A percentile compares a stretch with the other conserved stretches of the same genome.
Evolutionary conservation across 2,329 filamentous ascomycete species (phyloP).

Genomic region (Colletotrichum sp.): DNA sequence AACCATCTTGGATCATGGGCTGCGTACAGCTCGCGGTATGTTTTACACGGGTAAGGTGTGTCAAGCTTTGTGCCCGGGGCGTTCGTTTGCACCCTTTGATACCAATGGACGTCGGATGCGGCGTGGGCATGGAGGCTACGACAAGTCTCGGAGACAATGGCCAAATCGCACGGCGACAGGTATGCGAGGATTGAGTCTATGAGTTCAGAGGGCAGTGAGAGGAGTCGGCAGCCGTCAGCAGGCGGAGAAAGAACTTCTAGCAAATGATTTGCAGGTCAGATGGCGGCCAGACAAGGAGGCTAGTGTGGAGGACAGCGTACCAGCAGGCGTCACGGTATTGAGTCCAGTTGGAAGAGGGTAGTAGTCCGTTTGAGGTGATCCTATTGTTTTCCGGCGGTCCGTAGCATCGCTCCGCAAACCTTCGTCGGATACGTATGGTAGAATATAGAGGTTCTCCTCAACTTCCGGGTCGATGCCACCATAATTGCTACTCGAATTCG

Average conservation of each 20-base stretch:
- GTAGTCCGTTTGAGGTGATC: conserved; percentile 12
- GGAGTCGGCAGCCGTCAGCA: conserved; percentile 35
- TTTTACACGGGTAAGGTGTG: conserved; percentile 61
- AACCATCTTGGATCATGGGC: conserved; percentile 86
- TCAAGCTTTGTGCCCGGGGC: conserved; percentile 61
- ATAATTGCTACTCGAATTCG: conserved; percentile 25
- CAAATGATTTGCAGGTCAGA: background rate
- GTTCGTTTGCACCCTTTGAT: conserved; percentile 69
- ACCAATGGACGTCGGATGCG: conserved; percentile 74
- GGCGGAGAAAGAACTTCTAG: background rate
- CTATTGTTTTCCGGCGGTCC: conserved; percentile 19
- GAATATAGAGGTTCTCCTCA: conserved; percentile 34
- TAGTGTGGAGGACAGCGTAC: background rate
- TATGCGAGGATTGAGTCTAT: conserved; percentile 72
- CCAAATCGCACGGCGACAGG: conserved; percentile 69
- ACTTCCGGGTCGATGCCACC: conserved; percentile 39
- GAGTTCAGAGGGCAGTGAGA: conserved; percentile 74
- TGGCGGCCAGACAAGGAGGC: background rate
- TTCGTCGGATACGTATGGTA: conserved; percentile 30
- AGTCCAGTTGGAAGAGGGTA: conserved; percentile 6
- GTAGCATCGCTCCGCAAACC: conserved; percentile 21
- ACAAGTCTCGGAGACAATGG: conserved; percentile 63
- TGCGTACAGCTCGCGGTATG: conserved; percentile 74
- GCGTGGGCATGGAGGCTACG: conserved; percentile 63
- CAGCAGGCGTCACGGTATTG: background rate